phyloP scores from a whole-genome alignment of 2,329 filamentous ascomycete genomes.

The Botrytis deweyae region DNA sequence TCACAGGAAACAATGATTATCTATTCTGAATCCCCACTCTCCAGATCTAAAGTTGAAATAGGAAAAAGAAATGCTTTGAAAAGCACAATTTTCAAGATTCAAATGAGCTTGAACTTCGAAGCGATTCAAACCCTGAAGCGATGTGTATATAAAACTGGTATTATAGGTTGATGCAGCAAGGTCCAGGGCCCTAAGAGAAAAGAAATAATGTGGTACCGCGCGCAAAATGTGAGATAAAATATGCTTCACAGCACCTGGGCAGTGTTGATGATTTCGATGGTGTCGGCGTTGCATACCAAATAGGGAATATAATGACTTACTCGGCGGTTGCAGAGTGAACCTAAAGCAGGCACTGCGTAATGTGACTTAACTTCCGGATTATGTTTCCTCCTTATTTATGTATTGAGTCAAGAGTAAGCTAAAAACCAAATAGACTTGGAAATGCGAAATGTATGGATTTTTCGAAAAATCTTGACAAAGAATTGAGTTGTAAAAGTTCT shows the following conservation, averaged over 20 bases:
- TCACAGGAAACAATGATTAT: not conserved
- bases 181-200: slow-evolving; percentile 15
- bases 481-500: slow-evolving; percentile 10
- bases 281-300: slow-evolving; percentile 12
- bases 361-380: not conserved
- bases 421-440: not conserved
- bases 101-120: not conserved
- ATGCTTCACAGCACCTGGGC: slow-evolving; percentile 25
- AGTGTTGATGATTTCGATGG: slow-evolving; percentile 22
- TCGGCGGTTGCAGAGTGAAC: slow-evolving; percentile 22
- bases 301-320: slow-evolving; percentile 22
- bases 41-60: not conserved
- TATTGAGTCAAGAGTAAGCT: not conserved
- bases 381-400: not conserved
- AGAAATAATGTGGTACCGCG: slow-evolving; percentile 16
- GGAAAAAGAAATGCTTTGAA: not conserved
- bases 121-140: slow-evolving; percentile 18
- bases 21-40: slow-evolving; percentile 22
- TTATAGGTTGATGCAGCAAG: slow-evolving; percentile 30
- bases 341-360: slow-evolving; percentile 10
- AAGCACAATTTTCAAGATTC: not conserved
- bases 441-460: not conserved
- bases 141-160: slow-evolving; percentile 31
- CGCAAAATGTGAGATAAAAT: slow-evolving; percentile 11
- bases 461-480: not conserved